These are phyloP conservation scores for Trametopsis cervina DNA, from an alignment of 768 basidiomycete genomes.

Conservation along the genomic window DNA sequence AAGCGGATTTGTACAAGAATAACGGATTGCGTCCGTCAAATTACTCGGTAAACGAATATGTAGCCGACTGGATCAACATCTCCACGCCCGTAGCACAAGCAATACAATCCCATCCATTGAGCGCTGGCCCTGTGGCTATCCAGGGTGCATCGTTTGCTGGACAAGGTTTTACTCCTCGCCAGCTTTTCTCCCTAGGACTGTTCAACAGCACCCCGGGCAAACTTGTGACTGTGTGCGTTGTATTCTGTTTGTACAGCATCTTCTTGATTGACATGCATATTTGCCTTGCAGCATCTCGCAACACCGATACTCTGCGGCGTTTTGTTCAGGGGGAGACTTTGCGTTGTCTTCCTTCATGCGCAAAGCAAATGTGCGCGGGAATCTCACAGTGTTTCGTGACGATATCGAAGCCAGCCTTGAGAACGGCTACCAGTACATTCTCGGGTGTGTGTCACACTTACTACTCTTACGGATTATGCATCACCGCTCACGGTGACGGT, in stretches of 20 bases:
- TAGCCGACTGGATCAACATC: constrained; percentile 23
- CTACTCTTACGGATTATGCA: constrained; percentile 29
- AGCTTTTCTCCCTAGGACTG: constrained; percentile 46
- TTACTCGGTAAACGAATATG: constrained; percentile 25
- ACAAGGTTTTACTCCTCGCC: constrained; percentile 51
- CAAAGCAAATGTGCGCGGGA: constrained; percentile 47
- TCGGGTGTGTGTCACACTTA: constrained; percentile 34
- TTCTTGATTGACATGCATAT: no score
- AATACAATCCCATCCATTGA: background rate
- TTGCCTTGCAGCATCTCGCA: constrained; percentile 43
- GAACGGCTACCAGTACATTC: constrained; percentile 45
- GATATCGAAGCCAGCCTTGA: constrained; percentile 46
- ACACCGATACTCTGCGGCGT: constrained; percentile 48
- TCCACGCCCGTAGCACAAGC: constrained; percentile 19
- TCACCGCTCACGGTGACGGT: constrained; percentile 16
- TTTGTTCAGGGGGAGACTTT: constrained; percentile 47
- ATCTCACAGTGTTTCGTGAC: constrained; percentile 42
- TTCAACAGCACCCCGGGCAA: constrained; percentile 40
- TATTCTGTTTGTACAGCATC: background rate
- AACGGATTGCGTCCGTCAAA: constrained; percentile 21
- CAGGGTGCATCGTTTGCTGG: constrained; percentile 22
- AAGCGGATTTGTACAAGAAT: constrained; percentile 26
- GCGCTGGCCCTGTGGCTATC: constrained; percentile 15
- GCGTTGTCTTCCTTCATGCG: constrained; percentile 61
- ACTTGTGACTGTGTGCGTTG: constrained; percentile 45